These are phyloP conservation scores for Pouteria glomerata DNA, from an alignment of 148 eudicot genomes.

Conservation along the genomic window DNA sequence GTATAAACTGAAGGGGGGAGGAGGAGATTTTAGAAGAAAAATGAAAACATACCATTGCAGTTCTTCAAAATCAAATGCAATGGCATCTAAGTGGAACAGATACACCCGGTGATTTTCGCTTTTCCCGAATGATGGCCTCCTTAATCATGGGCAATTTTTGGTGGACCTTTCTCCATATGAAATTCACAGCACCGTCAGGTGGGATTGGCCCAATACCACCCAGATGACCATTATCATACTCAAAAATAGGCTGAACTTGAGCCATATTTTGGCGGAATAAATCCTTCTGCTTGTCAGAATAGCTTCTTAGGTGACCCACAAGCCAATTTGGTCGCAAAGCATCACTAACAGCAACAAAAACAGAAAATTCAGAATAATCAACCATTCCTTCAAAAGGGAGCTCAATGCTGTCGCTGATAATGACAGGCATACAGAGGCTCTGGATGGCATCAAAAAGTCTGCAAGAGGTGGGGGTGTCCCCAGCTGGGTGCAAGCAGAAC, in stretches of 20 bases:
- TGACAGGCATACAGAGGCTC: conserved; percentile 92
- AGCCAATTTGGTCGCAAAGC: conserved; percentile 86
- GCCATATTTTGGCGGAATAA: conserved; percentile 63
- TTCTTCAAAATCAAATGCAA: conserved; percentile 51
- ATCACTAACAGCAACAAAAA: conserved; percentile 63
- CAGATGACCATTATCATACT: conserved; percentile 63
- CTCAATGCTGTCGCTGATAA: conserved; percentile 75
- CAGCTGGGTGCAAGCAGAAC: conserved; percentile 97
- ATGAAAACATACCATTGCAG: neutral
- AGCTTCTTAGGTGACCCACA: conserved; percentile 56
- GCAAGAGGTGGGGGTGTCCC: conserved; percentile 97
- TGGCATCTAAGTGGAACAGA: conserved; percentile 86
- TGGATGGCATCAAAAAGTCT: conserved; percentile 93
- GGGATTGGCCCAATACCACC: conserved; percentile 84
- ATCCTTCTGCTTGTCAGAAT: conserved; percentile 44
- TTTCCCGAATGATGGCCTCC: conserved; percentile 71
- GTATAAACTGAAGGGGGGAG: neutral
- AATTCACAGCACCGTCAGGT: conserved; percentile 75
- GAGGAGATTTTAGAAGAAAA: neutral
- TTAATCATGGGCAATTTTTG: conserved; percentile 75
- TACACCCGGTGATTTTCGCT: conserved; percentile 71
- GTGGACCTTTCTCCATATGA: conserved; percentile 80
- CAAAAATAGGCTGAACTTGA: conserved; percentile 57
- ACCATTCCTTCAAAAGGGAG: conserved; percentile 91
- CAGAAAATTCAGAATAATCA: conserved; percentile 79